A percentile compares a stretch with the other conserved stretches of the same genome.
Evolutionary conservation across 2,329 filamentous ascomycete genomes (phyloP).

Genomic region (Huntiella abstrusa): DNA sequence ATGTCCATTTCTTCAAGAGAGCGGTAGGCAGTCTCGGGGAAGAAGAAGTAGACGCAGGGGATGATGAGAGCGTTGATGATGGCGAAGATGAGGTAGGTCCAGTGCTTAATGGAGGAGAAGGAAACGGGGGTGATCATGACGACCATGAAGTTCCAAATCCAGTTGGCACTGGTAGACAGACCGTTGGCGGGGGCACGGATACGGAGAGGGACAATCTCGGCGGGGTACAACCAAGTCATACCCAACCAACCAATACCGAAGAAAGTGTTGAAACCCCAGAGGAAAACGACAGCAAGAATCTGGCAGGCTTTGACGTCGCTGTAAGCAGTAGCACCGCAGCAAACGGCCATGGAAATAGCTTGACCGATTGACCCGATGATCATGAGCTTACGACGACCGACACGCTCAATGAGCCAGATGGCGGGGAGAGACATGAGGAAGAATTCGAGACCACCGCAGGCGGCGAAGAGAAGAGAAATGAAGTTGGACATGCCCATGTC

Average conservation of each 20-base stretch:
- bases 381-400: slow-evolving; percentile 53
- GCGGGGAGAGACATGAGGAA: slow-evolving; percentile 29
- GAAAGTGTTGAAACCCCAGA: slow-evolving; percentile 45
- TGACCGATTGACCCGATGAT: slow-evolving; percentile 45
- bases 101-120: slow-evolving; percentile 36
- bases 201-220: slow-evolving; percentile 47
- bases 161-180: slow-evolving; percentile 33
- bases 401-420: slow-evolving; percentile 43
- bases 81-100: slow-evolving; percentile 48
- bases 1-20: slow-evolving; percentile 14
- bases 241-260: slow-evolving; percentile 27
- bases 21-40: slow-evolving; percentile 57
- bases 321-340: slow-evolving; percentile 28
- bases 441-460: slow-evolving; percentile 23
- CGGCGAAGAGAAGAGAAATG: slow-evolving; percentile 33
- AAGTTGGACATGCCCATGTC: slow-evolving; percentile 28
- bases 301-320: slow-evolving; percentile 24
- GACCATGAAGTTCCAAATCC: slow-evolving; percentile 44
- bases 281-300: slow-evolving; percentile 43
- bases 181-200: slow-evolving; percentile 45
- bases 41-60: slow-evolving; percentile 53
- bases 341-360: slow-evolving; percentile 37
- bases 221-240: slow-evolving; percentile 44
- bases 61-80: slow-evolving; percentile 30
- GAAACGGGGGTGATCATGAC: slow-evolving; percentile 44